Evolutionary conservation across 192 early-diverging fungal species (phyloP).

Genomic region (Mortierella antarctica): DNA sequence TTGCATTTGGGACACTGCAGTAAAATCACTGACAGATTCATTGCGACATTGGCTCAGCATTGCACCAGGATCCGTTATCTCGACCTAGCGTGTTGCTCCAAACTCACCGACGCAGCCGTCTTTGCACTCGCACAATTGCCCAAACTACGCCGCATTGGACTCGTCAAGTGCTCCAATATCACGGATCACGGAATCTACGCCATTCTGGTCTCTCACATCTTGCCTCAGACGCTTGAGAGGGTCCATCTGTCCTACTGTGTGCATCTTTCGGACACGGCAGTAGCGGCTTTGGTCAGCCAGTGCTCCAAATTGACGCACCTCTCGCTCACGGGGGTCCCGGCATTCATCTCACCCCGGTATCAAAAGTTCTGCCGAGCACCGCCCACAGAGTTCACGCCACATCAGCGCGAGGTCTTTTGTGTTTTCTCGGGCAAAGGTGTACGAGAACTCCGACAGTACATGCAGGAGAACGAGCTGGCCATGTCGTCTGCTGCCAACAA

Average conservation of each 20-base stretch:
- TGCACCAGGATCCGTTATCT: slow-evolving; percentile 67
- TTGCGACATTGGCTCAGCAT: slow-evolving; percentile 54
- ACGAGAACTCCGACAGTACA: slow-evolving; percentile 55
- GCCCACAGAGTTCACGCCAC: slow-evolving; percentile 61
- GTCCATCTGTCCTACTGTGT: slow-evolving; percentile 68
- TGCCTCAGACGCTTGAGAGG: slow-evolving; percentile 60
- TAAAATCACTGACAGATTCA: slow-evolving; percentile 60
- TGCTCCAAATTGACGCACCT: slow-evolving; percentile 64
- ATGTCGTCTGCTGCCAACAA: neutral
- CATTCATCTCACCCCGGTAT: slow-evolving; percentile 58
- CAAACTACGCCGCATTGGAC: slow-evolving; percentile 64
- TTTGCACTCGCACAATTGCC: slow-evolving; percentile 63
- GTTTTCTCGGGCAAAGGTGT: slow-evolving; percentile 70
- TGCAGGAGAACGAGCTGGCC: slow-evolving; percentile 26
- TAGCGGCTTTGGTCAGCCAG: slow-evolving; percentile 56
- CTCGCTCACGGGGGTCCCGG: slow-evolving; percentile 64
- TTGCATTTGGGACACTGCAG: slow-evolving; percentile 67
- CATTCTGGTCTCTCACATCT: slow-evolving; percentile 51
- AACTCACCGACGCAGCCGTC: slow-evolving; percentile 62
- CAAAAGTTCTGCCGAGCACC: slow-evolving; percentile 63
- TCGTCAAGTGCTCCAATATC: slow-evolving; percentile 72
- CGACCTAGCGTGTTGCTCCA: slow-evolving; percentile 65
- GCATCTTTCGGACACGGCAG: slow-evolving; percentile 56
- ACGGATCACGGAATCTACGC: slow-evolving; percentile 63
- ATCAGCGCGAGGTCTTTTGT: slow-evolving; percentile 69